A percentile compares a stretch with the other conserved stretches of the same genome.
These are phyloP conservation scores for Antitrichia curtipendula DNA, from an alignment of 225 moss, liverwort and hornwort genomes.

Conservation along the genomic window DNA sequence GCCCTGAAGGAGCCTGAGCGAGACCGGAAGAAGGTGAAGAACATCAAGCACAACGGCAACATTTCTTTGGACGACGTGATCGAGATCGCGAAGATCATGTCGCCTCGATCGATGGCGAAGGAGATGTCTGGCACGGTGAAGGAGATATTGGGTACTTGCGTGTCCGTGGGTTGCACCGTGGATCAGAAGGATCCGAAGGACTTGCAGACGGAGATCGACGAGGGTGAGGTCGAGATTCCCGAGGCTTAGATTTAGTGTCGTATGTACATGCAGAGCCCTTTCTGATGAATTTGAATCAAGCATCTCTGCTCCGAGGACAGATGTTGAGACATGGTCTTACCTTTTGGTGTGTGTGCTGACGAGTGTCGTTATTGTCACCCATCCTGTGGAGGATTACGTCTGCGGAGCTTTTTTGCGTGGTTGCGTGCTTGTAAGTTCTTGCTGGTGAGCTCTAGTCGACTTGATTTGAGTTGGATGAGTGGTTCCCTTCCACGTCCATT, in stretches of 20 bases:
- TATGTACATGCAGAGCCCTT: background rate
- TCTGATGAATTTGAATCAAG: background rate
- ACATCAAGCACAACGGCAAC: conserved; percentile 37
- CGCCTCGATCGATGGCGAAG: conserved; percentile 38
- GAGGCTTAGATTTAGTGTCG: background rate
- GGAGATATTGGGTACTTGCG: conserved; percentile 41
- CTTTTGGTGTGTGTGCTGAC: too few species aligned
- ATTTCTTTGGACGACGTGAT: conserved; percentile 41
- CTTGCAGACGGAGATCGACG: conserved; percentile 16
- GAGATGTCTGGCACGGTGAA: conserved; percentile 31
- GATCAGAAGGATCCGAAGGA: conserved; percentile 33
- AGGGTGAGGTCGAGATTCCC: conserved; percentile 27
- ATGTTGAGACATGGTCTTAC: background rate
- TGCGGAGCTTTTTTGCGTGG: background rate
- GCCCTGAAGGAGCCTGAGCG: conserved; percentile 50
- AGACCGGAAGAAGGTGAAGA: conserved; percentile 44
- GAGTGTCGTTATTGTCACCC: background rate
- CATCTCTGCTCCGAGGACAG: background rate
- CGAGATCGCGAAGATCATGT: conserved; percentile 51
- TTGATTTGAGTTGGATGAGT: background rate
- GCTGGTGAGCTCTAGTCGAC: background rate
- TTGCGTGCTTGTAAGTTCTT: background rate
- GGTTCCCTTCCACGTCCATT: background rate
- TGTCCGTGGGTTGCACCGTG: conserved; percentile 31
- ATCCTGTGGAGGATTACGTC: background rate